Percentiles rank a stretch among this genome's conserved stretches.
phyloP scores from a whole-genome alignment of 169 alveolate species.

The Perkinsus marinus region DNA sequence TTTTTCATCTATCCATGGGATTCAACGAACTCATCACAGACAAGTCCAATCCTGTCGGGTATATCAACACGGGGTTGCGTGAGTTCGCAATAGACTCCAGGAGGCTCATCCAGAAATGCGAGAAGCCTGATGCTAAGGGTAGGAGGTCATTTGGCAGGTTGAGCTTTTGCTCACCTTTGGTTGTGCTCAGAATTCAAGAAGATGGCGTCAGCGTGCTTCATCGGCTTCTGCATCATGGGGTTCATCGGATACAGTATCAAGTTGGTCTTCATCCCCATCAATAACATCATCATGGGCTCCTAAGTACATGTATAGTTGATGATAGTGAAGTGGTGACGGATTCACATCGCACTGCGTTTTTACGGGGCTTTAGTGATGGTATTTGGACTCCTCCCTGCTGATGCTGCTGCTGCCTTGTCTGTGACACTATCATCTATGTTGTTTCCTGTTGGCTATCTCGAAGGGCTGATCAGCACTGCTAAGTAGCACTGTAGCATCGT shows the following conservation, averaged over 20 bases:
- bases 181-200: slow-evolving; percentile 54
- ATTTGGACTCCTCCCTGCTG: neutral
- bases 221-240: slow-evolving; percentile 79
- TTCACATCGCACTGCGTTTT: neutral
- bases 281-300: slow-evolving; percentile 65
- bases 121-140: slow-evolving; percentile 72
- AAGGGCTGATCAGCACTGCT: too few species aligned
- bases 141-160: too few species aligned
- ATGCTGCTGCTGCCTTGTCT: neutral
- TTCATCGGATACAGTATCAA: slow-evolving; percentile 71
- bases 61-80: slow-evolving; percentile 31
- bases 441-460: too few species aligned
- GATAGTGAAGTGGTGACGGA: neutral
- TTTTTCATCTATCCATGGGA: neutral
- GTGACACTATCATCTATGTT: neutral
- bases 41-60: slow-evolving; percentile 23
- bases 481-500: neutral
- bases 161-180: too few species aligned
- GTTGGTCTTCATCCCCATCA: slow-evolving; percentile 84
- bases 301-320: neutral
- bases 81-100: slow-evolving; percentile 50
- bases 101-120: slow-evolving; percentile 56
- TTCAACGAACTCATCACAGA: slow-evolving; percentile 18
- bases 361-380: neutral
- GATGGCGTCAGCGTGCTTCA: slow-evolving; percentile 76